Conservation (phyloP, 352 stramenopile species). For the Thraustotheca clavata region DNA sequence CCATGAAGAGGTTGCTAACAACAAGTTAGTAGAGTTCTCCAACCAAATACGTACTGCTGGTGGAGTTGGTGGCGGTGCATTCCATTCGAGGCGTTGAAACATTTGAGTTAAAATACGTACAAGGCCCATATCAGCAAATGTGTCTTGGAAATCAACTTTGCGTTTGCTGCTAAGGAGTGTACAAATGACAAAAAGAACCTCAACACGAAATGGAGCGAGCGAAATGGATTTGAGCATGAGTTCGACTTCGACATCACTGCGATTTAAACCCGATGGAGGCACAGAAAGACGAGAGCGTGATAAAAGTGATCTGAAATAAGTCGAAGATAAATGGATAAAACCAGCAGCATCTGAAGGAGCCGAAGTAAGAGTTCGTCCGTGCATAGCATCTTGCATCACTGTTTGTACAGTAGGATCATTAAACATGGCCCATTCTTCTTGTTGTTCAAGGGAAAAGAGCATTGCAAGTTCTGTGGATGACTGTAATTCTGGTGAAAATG, state of each 20-base stretch:
- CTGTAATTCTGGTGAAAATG: constrained; percentile 70
- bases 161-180: constrained; percentile 92
- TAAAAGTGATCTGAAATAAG: constrained; percentile 14
- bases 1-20: constrained; percentile 40
- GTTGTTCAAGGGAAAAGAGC: constrained; percentile 32
- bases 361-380: background rate
- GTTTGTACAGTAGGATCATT: background rate
- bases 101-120: constrained; percentile 88
- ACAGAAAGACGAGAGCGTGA: background rate
- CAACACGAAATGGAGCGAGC: constrained; percentile 89
- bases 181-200: constrained; percentile 95
- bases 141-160: constrained; percentile 89
- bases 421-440: constrained; percentile 17
- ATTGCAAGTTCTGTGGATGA: constrained; percentile 75
- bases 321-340: constrained; percentile 12
- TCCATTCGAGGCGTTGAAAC: constrained; percentile 93
- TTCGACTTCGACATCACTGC: constrained; percentile 28
- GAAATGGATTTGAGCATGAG: constrained; percentile 90
- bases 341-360: background rate
- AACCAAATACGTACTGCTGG: constrained; percentile 13
- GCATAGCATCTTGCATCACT: constrained; percentile 16
- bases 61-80: constrained; percentile 34
- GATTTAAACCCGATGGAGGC: background rate
- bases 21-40: background rate
- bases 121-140: constrained; percentile 80